A percentile compares a stretch with the other conserved stretches of the same genome.
phyloP scores from a whole-genome alignment of 208 protist genomes.

The Leishmania aethiopica region DNA sequence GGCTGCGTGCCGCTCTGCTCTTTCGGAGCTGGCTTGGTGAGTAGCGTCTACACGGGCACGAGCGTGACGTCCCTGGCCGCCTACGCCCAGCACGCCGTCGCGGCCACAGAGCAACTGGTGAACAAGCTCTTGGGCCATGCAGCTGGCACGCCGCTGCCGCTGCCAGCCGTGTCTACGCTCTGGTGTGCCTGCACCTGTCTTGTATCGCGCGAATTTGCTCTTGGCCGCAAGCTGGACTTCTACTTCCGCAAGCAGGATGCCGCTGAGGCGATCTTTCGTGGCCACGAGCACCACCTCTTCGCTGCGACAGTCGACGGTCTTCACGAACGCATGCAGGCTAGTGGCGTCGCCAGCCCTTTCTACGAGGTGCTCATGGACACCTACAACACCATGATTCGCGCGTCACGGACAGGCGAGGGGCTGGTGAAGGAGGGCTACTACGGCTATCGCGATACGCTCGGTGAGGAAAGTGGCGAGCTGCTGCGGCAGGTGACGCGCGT shows the following conservation, averaged over 20 bases:
- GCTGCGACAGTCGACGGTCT: constrained; percentile 65
- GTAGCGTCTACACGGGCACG: constrained; percentile 68
- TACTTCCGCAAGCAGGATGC: constrained; percentile 76
- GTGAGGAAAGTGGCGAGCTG: constrained; percentile 29
- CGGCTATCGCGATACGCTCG: constrained; percentile 38
- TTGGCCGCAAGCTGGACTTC: constrained; percentile 79
- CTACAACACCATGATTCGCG: constrained; percentile 77
- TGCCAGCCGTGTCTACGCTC: constrained; percentile 46
- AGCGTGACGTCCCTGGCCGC: constrained; percentile 60
- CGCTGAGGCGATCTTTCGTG: constrained; percentile 55
- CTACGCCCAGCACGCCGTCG: constrained; percentile 73
- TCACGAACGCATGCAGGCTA: constrained; percentile 47
- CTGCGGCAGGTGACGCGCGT: constrained; percentile 55
- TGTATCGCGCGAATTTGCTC: constrained; percentile 74
- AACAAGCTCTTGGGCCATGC: constrained; percentile 35
- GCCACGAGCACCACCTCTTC: constrained; percentile 24
- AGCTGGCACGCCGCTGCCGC: constrained; percentile 54
- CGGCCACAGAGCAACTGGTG: constrained; percentile 50
- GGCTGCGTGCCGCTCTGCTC: constrained; percentile 70
- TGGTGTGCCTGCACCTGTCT: constrained; percentile 62
- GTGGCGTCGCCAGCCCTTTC: constrained; percentile 52
- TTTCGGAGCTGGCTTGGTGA: constrained; percentile 87
- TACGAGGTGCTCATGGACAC: constrained; percentile 89
- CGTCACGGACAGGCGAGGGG: constrained; percentile 60
- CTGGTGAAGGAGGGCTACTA: constrained; percentile 73